phyloP scores from a whole-genome alignment of 495 filamentous ascomycete species.

The Talaromyces ruber region DNA sequence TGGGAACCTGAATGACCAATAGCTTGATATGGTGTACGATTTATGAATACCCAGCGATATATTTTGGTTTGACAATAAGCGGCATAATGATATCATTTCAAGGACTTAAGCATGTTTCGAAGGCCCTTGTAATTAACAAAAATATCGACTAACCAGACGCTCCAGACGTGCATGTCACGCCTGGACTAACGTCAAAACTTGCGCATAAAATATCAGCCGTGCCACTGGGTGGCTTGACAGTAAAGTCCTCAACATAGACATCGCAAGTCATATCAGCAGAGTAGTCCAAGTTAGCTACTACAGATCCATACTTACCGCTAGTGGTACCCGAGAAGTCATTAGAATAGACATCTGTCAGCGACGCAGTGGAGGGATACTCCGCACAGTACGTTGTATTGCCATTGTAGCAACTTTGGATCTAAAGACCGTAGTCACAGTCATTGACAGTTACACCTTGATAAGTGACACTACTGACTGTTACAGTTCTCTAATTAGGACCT shows the following conservation, averaged over 20 bases:
- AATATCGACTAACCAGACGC: conserved; percentile 22
- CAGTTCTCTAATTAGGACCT: neutral
- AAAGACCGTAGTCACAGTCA: conserved; percentile 35
- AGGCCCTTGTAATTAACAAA: neutral
- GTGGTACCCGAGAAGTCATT: conserved; percentile 31
- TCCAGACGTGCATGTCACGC: conserved; percentile 28
- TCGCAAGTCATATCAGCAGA: conserved; percentile 29
- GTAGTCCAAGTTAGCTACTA: conserved; percentile 31
- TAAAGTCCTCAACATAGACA: conserved; percentile 22
- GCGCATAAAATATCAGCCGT: conserved; percentile 26
- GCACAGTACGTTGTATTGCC: conserved; percentile 31
- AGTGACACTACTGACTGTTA: neutral
- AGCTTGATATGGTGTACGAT: neutral
- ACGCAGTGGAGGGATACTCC: conserved; percentile 23
- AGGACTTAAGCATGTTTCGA: neutral
- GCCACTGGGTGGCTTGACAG: conserved; percentile 25
- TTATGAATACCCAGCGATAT: neutral
- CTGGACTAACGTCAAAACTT: conserved; percentile 26
- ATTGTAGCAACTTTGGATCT: conserved; percentile 40
- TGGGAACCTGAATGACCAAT: neutral
- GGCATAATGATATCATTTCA: neutral
- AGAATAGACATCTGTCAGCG: conserved; percentile 25
- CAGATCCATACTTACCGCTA: conserved; percentile 26
- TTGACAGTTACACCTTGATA: conserved; percentile 13
- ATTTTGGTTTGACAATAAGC: neutral